A percentile compares a stretch with the other conserved stretches of the same genome.
Evolutionary conservation across 768 basidiomycete species (phyloP).

Genomic region (Xerocomus potaroensis): DNA sequence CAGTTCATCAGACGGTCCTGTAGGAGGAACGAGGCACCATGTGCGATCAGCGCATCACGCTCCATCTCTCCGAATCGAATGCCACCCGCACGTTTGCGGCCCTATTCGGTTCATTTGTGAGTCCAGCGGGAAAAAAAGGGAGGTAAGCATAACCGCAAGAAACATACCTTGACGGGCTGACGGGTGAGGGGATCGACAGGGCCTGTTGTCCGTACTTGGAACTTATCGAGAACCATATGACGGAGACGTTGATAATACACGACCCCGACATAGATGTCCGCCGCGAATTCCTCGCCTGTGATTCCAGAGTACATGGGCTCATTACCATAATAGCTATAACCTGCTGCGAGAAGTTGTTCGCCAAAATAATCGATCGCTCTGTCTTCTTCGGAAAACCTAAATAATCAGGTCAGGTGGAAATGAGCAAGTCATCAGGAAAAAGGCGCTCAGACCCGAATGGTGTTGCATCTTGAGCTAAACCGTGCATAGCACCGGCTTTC

Average conservation of each 20-base stretch:
- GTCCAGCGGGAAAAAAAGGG: not conserved
- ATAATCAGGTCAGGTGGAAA: constrained; percentile 7
- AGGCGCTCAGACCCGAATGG: constrained; percentile 79
- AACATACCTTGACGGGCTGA: constrained; percentile 89
- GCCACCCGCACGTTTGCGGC: constrained; percentile 96
- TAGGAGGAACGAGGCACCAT: constrained; percentile 96
- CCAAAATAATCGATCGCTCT: constrained; percentile 99
- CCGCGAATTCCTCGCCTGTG: constrained; percentile 96
- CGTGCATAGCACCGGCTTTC: constrained; percentile 99
- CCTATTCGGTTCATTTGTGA: constrained; percentile 44
- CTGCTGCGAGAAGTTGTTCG: constrained; percentile 85
- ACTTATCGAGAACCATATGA: constrained; percentile 99
- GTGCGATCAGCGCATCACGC: constrained; percentile 96
- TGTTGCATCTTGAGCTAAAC: constrained; percentile 96
- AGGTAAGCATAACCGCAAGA: not conserved
- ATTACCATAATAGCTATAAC: constrained; percentile 98
- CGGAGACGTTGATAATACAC: constrained; percentile 98
- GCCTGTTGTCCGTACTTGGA: constrained; percentile 97
- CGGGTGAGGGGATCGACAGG: constrained; percentile 94
- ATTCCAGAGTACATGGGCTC: constrained; percentile 99
- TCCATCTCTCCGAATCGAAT: constrained; percentile 99
- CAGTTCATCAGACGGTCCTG: constrained; percentile 99
- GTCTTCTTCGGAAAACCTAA: constrained; percentile 91
- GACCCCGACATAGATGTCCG: constrained; percentile 97
- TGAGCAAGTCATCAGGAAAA: constrained; percentile 3